Evolutionary conservation across 768 basidiomycete species (phyloP).

Genomic region (Termitomyces sp.): DNA sequence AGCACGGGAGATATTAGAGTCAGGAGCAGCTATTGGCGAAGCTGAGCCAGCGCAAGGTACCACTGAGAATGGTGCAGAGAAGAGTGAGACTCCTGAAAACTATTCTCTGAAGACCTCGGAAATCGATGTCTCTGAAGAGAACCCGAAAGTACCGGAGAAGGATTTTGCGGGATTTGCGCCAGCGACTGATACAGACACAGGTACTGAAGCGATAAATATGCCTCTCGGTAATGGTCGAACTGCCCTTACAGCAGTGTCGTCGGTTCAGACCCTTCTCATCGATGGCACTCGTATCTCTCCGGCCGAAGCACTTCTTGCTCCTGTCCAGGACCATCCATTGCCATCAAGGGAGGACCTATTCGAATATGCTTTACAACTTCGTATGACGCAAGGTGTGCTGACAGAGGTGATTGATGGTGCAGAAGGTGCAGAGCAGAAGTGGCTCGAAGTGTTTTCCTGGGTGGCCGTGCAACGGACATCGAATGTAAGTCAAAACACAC

Average conservation of each 20-base stretch:
- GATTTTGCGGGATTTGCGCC: neutral
- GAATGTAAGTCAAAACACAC: conserved; percentile 10
- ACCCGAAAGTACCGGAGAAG: neutral
- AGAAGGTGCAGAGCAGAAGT: conserved; percentile 73
- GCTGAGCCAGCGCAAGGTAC: conserved; percentile 16
- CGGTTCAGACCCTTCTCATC: conserved; percentile 11
- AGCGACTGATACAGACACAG: neutral
- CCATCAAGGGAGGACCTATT: conserved; percentile 57
- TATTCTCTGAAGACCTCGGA: neutral
- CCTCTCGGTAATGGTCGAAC: neutral
- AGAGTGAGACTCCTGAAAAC: neutral
- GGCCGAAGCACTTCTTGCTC: conserved; percentile 35
- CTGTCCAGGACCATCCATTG: conserved; percentile 39
- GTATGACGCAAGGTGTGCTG: conserved; percentile 81
- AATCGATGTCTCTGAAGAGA: neutral
- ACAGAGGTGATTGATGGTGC: conserved; percentile 82
- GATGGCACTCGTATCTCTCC: conserved; percentile 30
- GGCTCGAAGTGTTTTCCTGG: conserved; percentile 85
- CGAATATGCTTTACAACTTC: conserved; percentile 74
- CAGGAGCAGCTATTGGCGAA: conserved; percentile 54
- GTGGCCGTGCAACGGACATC: conserved; percentile 54
- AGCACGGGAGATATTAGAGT: conserved; percentile 70
- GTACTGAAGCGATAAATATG: neutral
- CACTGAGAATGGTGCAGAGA: conserved; percentile 12
- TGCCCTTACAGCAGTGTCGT: conserved; percentile 2